Conservation (phyloP, 192 early-diverging fungal species). For the Rhizophlyctis rosea region DNA sequence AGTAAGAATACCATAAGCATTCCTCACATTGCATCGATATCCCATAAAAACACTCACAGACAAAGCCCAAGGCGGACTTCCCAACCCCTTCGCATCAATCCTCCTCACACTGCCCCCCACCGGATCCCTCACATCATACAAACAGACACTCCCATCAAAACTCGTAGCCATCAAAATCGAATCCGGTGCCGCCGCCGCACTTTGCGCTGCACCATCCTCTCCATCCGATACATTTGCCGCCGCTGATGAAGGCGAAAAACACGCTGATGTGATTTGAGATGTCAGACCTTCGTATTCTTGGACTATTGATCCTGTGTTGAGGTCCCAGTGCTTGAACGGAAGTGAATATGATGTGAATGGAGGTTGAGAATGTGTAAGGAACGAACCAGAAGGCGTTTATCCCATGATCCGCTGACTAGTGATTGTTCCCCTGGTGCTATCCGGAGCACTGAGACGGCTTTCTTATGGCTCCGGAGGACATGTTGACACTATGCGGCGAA, state of each 20-base stretch:
- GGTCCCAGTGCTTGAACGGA: slow-evolving; percentile 60
- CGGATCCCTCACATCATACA: slow-evolving; percentile 35
- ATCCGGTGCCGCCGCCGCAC: slow-evolving; percentile 12
- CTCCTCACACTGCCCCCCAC: slow-evolving; percentile 30
- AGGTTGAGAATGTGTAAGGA: slow-evolving; percentile 12
- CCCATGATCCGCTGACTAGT: slow-evolving; percentile 94
- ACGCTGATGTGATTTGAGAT: slow-evolving; percentile 77
- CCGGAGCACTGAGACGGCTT: slow-evolving; percentile 78
- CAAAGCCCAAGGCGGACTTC: slow-evolving; percentile 15
- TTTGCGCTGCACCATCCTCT: slow-evolving; percentile 4
- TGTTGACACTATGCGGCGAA: slow-evolving; percentile 59
- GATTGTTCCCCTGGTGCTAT: slow-evolving; percentile 78
- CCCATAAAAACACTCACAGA: slow-evolving; percentile 14
- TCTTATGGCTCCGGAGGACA: slow-evolving; percentile 74
- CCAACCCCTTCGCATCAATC: slow-evolving; percentile 10
- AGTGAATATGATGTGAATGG: background rate
- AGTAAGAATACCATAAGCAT: no score
- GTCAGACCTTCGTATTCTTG: slow-evolving; percentile 69
- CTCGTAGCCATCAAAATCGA: slow-evolving; percentile 30
- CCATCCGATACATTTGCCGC: background rate
- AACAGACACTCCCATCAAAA: slow-evolving; percentile 38
- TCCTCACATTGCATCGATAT: no score
- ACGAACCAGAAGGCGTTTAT: slow-evolving; percentile 72
- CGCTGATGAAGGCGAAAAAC: slow-evolving; percentile 60
- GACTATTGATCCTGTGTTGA: slow-evolving; percentile 71